These are phyloP conservation scores for Friedmanniomyces endolithicus DNA, from an alignment of 495 filamentous ascomycete species.

Conservation along the genomic window DNA sequence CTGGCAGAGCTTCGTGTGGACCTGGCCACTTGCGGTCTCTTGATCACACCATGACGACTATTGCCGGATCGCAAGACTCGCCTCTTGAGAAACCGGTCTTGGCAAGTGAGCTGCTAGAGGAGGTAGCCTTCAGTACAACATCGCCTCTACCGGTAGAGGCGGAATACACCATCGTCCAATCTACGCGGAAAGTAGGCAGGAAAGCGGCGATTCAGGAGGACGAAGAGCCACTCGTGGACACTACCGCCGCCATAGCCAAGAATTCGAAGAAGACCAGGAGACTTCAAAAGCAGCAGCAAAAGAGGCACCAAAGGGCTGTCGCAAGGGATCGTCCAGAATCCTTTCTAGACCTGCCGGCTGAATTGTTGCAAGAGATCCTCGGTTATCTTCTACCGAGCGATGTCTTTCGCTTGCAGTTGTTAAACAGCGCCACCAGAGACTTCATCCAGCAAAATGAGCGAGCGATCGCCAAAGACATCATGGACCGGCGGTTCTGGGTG, in stretches of 20 bases:
- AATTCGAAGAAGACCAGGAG: constrained; percentile 41
- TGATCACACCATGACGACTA: background rate
- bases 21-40: too few species aligned
- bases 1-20: too few species aligned
- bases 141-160: background rate
- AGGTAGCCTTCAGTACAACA: background rate
- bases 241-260: constrained; percentile 29
- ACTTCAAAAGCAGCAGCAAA: constrained; percentile 33
- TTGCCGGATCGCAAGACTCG: background rate
- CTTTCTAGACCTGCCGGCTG: constrained; percentile 37
- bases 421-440: constrained; percentile 27
- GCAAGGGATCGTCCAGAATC: constrained; percentile 2
- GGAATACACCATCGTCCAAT: constrained; percentile 4
- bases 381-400: constrained; percentile 36
- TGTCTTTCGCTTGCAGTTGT: constrained; percentile 28
- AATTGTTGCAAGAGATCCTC: constrained; percentile 38
- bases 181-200: background rate
- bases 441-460: constrained; percentile 34
- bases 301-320: constrained; percentile 23
- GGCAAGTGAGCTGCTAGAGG: background rate
- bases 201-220: constrained; percentile 6
- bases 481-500: constrained; percentile 34
- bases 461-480: constrained; percentile 31
- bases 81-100: background rate
- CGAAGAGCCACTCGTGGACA: constrained; percentile 27